A percentile compares a stretch with the other conserved stretches of the same genome.
These are phyloP conservation scores for Berkeleyomyces rouxiae DNA, from an alignment of 2,329 filamentous ascomycete genomes.

Conservation along the genomic window DNA sequence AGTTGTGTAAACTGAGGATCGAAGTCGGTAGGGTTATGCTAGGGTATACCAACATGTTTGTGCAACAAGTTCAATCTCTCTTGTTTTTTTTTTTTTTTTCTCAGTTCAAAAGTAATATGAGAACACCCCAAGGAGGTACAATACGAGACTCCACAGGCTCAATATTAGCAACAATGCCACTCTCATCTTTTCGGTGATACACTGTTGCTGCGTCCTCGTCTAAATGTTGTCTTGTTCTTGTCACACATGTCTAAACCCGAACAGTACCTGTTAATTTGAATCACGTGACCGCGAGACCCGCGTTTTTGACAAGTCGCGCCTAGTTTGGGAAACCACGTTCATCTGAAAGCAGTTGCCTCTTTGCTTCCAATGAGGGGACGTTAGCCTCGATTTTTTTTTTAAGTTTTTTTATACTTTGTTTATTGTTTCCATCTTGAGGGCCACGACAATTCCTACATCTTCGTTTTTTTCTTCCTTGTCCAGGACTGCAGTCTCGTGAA, in stretches of 20 bases:
- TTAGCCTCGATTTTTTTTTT: neutral
- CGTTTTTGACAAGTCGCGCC: conserved; percentile 3
- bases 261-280: neutral
- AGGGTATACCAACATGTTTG: neutral
- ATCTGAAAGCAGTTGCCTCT: neutral
- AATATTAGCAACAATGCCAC: too few species aligned
- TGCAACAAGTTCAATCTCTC: neutral
- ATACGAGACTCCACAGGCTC: too few species aligned
- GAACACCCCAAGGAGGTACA: too few species aligned
- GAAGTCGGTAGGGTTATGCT: neutral
- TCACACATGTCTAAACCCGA: neutral
- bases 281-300: conserved; percentile 10
- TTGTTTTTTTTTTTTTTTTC: neutral
- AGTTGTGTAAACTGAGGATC: neutral
- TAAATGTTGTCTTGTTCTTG: neutral
- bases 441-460: neutral
- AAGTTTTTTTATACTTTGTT: neutral
- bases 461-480: neutral
- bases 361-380: neutral
- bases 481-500: too few species aligned
- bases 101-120: too few species aligned
- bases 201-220: neutral
- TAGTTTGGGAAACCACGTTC: neutral
- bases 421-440: neutral
- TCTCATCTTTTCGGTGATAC: neutral